Base-by-base conservation (phyloP, 2,329 filamentous ascomycete genomes). In the Hansfordia pulvinata region DNA sequence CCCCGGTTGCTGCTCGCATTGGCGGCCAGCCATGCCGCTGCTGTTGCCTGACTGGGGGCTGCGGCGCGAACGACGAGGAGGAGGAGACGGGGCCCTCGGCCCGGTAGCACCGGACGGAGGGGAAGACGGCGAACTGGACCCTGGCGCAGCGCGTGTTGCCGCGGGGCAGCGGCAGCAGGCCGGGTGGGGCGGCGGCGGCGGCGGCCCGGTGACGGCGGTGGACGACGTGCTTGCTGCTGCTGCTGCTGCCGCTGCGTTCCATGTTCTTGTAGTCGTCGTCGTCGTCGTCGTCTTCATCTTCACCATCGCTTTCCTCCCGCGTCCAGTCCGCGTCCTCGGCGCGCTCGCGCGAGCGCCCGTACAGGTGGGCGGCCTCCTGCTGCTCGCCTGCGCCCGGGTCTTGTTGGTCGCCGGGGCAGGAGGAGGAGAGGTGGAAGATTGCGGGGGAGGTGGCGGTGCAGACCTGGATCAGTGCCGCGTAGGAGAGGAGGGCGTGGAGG, bases 101-200 rank as follows among this genome's bases (percentile, higher is more conserved):
- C 8, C 11, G 18, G 28, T 47, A 48, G 15, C 42, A 39, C 25
- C 41, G 46, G 15, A 48, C 19, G 34, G 39, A 40, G 24, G 46
- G 46, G 33, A 47, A 49, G 6, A 48, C 42, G 26, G 46, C 41
- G 22, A 46, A 39, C 39, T 44, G 44, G 37, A 49, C 36, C 32
- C 35, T 41, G 23, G 43, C 45, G n/a, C 46, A 44, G 20, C 44
- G 44, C 4, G 37, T 31, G n/a, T 40, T 40, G 25, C 41, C 30
- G 29, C 42, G 32, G n/a, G 36, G 30, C 20, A 31, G 24, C 32
- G 28, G 19, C 20, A 29, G 20, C 40, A 36, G 1, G 10, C 9
- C 2, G 35, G 25, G 22, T 24, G 32, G 19, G 5, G 17, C 24
- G 13, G 21, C 26, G 8, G 13, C 3, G 16, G 10, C 8, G 33